These are phyloP conservation scores for Didymella glomerata DNA, from an alignment of 2,329 filamentous ascomycete species.

Conservation along the genomic window DNA sequence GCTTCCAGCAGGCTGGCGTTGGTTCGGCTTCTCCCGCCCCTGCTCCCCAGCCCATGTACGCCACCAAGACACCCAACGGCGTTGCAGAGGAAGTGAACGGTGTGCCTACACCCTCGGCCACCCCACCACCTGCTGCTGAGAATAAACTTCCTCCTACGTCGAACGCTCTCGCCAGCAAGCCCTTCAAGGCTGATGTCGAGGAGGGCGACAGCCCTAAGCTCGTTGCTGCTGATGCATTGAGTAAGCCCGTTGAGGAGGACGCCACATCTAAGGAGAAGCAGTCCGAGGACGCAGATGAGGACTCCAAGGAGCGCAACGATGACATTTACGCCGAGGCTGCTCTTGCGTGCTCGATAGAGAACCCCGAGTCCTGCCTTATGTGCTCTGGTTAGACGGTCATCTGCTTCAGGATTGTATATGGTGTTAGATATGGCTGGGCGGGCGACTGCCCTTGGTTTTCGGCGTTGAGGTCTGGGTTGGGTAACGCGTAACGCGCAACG, in stretches of 20 bases:
- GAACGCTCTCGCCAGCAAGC: constrained; percentile 66
- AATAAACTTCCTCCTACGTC: constrained; percentile 61
- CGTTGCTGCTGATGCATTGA: constrained; percentile 73
- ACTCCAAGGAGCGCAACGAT: constrained; percentile 77
- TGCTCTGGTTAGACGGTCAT: constrained; percentile 79
- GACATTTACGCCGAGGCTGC: constrained; percentile 97
- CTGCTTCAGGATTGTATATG: constrained; percentile 15
- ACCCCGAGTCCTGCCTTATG: constrained; percentile 94
- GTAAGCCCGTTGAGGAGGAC: constrained; percentile 68
- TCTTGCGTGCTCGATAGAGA: constrained; percentile 94
- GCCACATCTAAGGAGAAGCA: constrained; percentile 67
- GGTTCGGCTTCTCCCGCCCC: constrained; percentile 63
- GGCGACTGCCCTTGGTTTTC: constrained; percentile 28
- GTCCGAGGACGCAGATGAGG: constrained; percentile 75
- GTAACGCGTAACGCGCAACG: constrained; percentile 20
- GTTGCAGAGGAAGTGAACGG: constrained; percentile 59
- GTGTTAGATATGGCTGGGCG: constrained; percentile 25
- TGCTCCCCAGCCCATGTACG: constrained; percentile 73
- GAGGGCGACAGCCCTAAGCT: constrained; percentile 83
- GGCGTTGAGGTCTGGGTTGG: constrained; percentile 20
- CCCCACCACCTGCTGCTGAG: constrained; percentile 66
- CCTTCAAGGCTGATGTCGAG: constrained; percentile 78
- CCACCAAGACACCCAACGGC: constrained; percentile 62
- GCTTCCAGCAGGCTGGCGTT: constrained; percentile 33
- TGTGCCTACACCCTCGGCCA: constrained; percentile 73